These are phyloP conservation scores for Chlorella sp. DNA, from an alignment of 139 green algal species.

Conservation along the genomic window DNA sequence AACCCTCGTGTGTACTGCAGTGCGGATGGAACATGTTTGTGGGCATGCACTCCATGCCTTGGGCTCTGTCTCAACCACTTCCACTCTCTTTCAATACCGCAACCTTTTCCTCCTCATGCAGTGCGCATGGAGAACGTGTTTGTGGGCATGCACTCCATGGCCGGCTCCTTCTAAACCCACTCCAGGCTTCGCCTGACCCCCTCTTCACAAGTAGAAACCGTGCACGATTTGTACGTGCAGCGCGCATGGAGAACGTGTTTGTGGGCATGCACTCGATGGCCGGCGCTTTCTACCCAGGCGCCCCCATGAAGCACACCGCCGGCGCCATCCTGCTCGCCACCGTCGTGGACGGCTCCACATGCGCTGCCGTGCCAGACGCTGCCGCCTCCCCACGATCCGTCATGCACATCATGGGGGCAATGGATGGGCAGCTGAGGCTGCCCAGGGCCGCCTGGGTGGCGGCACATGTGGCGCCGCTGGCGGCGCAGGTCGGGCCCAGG, in stretches of 20 bases:
- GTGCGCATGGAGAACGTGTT: too few relatives aligned
- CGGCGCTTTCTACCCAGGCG: neutral
- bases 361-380: neutral
- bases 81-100: too few relatives aligned
- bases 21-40: too few relatives aligned
- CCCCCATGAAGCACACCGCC: conserved; percentile 17
- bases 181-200: too few relatives aligned
- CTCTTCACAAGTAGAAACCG: too few relatives aligned
- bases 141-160: too few relatives aligned
- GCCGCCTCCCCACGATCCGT: conserved; percentile 3
- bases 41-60: too few relatives aligned
- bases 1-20: too few relatives aligned
- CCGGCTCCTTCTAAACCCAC: too few relatives aligned
- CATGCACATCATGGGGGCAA: conserved; percentile 21
- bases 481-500: conserved; percentile 11
- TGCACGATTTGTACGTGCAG: neutral
- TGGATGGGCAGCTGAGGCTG: conserved; percentile 34
- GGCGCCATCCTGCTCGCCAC: conserved; percentile 6
- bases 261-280: conserved; percentile 33
- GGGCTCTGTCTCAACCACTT: too few relatives aligned
- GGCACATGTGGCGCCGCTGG: neutral
- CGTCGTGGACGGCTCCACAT: neutral
- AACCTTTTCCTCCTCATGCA: neutral
- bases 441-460: neutral
- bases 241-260: conserved; percentile 33